phyloP scores from a whole-genome alignment of 2,329 filamentous ascomycete genomes.

The Diaporthe amygdali region DNA sequence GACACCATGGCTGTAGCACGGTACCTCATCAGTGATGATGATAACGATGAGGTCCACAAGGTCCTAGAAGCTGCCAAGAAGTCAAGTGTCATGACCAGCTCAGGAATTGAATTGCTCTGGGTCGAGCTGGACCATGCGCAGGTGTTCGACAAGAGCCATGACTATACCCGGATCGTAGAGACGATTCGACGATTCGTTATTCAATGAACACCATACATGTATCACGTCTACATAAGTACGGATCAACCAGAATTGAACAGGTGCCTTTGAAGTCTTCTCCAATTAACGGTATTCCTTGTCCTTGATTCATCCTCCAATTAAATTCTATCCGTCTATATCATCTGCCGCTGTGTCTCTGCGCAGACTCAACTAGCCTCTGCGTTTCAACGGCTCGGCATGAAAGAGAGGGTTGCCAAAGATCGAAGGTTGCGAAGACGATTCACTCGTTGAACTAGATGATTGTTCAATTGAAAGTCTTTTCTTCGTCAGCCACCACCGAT shows the following conservation, averaged over 20 bases:
- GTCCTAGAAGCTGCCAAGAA: constrained; percentile 35
- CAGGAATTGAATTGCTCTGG: constrained; percentile 63
- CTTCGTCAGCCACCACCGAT: no score
- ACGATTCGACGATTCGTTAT: constrained; percentile 16
- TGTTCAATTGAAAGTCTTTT: not conserved
- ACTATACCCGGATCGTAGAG: constrained; percentile 14
- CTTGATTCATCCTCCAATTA: not conserved
- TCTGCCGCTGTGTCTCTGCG: no score
- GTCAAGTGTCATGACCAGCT: constrained; percentile 29
- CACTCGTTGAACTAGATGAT: not conserved
- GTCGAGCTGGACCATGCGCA: constrained; percentile 71
- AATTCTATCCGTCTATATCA: no score
- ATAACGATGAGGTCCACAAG: not conserved
- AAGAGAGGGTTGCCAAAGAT: no score
- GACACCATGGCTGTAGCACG: constrained; percentile 61
- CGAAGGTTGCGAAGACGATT: not conserved
- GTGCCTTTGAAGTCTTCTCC: not conserved
- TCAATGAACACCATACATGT: not conserved
- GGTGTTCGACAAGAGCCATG: constrained; percentile 50
- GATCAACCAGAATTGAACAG: not conserved
- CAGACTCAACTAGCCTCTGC: no score
- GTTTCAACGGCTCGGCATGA: no score
- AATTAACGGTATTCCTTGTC: not conserved
- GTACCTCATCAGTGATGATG: constrained; percentile 54
- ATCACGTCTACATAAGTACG: not conserved